phyloP scores from a whole-genome alignment of 1,284 basidiomycete genomes.

The Fistulinella cinereoalba region DNA sequence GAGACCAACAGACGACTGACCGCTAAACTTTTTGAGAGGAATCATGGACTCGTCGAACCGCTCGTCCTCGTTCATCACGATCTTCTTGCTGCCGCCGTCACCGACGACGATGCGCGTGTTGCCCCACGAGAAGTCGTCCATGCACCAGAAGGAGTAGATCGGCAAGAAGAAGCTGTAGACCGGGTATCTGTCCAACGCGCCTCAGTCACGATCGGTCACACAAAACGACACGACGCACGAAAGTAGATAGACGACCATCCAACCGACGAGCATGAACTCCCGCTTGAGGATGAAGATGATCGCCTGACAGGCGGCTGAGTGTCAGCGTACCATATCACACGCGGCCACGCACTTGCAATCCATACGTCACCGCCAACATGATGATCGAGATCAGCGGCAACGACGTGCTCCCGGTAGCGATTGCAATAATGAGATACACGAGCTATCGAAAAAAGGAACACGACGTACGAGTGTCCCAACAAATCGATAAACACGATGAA shows the following conservation, averaged over 20 bases:
- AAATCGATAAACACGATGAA: conserved; percentile 97
- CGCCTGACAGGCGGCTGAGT: conserved; percentile 47
- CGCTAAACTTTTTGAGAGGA: conserved; percentile 95
- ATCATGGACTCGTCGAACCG: conserved; percentile 96
- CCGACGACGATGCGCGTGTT: conserved; percentile 91
- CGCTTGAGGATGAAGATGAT: conserved; percentile 95
- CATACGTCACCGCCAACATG: conserved; percentile 85
- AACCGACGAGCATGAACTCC: conserved; percentile 99
- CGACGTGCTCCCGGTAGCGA: conserved; percentile 65
- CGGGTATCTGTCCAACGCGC: conserved; percentile 61
- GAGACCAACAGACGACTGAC: conserved; percentile 58
- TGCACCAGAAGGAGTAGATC: conserved; percentile 97
- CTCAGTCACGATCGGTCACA: conserved; percentile 58
- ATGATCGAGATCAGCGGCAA: conserved; percentile 87
- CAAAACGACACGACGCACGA: conserved; percentile 58
- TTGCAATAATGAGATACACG: conserved; percentile 81
- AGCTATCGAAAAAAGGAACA: conserved; percentile 43
- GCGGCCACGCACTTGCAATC: conserved; percentile 62
- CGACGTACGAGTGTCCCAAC: conserved; percentile 78
- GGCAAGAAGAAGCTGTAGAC: conserved; percentile 94
- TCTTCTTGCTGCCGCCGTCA: conserved; percentile 94
- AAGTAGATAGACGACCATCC: conserved; percentile 95
- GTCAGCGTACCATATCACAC: conserved; percentile 27
- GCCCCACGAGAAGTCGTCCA: conserved; percentile 99
- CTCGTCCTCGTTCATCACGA: conserved; percentile 66